These are phyloP conservation scores for Nemania sp. DNA, from an alignment of 2,329 filamentous ascomycete genomes.

Conservation along the genomic window DNA sequence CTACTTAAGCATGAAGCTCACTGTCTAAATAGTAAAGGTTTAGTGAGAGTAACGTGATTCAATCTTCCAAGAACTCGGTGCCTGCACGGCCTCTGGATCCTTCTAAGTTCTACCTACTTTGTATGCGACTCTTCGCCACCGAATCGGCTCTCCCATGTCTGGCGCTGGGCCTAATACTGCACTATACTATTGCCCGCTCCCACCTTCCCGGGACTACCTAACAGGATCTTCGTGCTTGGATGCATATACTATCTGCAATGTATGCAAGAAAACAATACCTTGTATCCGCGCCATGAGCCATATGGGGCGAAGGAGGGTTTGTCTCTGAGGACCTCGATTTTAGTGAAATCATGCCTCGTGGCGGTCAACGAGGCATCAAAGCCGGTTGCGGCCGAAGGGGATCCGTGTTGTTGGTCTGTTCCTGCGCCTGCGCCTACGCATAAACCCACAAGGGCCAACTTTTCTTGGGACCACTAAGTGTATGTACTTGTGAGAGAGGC, in stretches of 20 bases:
- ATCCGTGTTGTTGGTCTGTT: background rate
- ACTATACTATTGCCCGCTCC: too few species aligned
- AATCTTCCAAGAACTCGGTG: too few species aligned
- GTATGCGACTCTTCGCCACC: background rate
- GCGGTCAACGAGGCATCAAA: background rate
- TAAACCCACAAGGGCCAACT: background rate
- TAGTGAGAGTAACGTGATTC: too few species aligned
- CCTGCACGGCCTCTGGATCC: background rate
- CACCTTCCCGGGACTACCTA: background rate
- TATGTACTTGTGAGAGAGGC: background rate
- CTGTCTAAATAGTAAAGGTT: too few species aligned
- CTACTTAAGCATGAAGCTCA: too few species aligned
- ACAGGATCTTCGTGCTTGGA: background rate
- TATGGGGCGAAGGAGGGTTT: background rate
- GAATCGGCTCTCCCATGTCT: slow-evolving; percentile 2
- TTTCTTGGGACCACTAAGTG: background rate
- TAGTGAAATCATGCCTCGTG: background rate
- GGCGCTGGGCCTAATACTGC: slow-evolving; percentile 3
- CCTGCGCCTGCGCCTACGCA: too few species aligned
- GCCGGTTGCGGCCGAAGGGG: background rate
- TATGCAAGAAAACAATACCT: background rate
- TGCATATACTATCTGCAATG: too few species aligned
- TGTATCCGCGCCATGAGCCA: background rate
- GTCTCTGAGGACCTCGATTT: background rate
- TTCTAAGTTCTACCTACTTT: background rate